These are phyloP conservation scores for Yamadazyma insecticola DNA, from an alignment of 805 yeast genomes.

Conservation along the genomic window DNA sequence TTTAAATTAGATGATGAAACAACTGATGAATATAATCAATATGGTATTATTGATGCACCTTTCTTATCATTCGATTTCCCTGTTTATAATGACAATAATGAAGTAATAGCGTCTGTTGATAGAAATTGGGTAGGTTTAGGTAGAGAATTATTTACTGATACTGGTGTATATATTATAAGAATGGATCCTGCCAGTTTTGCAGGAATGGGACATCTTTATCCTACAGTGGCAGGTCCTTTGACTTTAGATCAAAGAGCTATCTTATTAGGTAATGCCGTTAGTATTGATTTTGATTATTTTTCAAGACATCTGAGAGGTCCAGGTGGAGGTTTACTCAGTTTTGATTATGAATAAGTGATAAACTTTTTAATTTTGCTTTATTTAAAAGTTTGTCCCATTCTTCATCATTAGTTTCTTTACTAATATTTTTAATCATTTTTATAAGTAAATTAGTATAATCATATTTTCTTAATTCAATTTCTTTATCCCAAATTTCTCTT, in stretches of 20 bases:
- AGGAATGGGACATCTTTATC: slow-evolving; percentile 51
- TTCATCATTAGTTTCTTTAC: slow-evolving; percentile 27
- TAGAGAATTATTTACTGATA: slow-evolving; percentile 88
- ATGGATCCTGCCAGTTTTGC: slow-evolving; percentile 72
- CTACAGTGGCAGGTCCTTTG: slow-evolving; percentile 49
- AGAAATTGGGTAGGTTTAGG: slow-evolving; percentile 95
- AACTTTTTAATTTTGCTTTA: slow-evolving; percentile 18
- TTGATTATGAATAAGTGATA: slow-evolving; percentile 12
- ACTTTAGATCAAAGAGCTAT: slow-evolving; percentile 82
- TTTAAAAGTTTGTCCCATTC: slow-evolving; percentile 32
- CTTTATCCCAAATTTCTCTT: slow-evolving; percentile 49
- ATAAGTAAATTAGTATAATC: slow-evolving; percentile 51
- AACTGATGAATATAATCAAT: slow-evolving; percentile 59
- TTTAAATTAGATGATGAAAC: slow-evolving; percentile 47
- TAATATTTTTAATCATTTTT: slow-evolving; percentile 40
- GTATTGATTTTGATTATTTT: slow-evolving; percentile 94
- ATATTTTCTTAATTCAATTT: slow-evolving; percentile 50
- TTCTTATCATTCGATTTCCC: slow-evolving; percentile 86
- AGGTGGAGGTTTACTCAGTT: slow-evolving; percentile 40
- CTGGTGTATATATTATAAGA: slow-evolving; percentile 84
- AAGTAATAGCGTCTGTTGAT: slow-evolving; percentile 71
- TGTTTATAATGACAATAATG: slow-evolving; percentile 52
- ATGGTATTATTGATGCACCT: slow-evolving; percentile 84
- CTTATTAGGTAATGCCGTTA: slow-evolving; percentile 79
- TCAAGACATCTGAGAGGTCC: slow-evolving; percentile 77